A percentile compares a stretch with the other conserved stretches of the same genome.
Conservation (phyloP, 1,139 yeast species). For the Saccharomycopsis hybrid region DNA sequence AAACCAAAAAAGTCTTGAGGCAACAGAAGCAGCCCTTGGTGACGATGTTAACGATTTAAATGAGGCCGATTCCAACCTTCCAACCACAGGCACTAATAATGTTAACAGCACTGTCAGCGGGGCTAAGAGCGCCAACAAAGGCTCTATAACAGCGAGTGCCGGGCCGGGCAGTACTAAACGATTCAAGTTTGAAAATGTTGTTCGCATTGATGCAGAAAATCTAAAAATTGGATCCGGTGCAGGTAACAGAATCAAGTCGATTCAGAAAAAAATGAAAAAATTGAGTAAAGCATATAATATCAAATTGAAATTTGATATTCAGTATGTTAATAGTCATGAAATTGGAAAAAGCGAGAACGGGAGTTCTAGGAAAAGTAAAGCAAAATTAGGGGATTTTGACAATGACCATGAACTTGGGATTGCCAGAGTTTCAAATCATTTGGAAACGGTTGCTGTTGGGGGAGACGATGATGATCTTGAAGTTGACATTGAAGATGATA, state of each 20-base stretch:
- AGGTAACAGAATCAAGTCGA: conserved; percentile 43
- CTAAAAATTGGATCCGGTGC: conserved; percentile 50
- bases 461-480: too few species aligned
- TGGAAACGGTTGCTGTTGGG: too few species aligned
- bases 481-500: too few species aligned
- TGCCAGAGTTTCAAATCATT: too few species aligned
- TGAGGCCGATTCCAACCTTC: neutral
- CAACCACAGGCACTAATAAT: conserved; percentile 22
- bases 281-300: conserved; percentile 32
- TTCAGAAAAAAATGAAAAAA: conserved; percentile 47
- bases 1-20: neutral
- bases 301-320: conserved; percentile 34
- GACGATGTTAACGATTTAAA: conserved; percentile 24
- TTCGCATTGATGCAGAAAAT: conserved; percentile 43
- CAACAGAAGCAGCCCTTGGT: conserved; percentile 23
- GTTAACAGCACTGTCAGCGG: conserved; percentile 21
- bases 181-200: conserved; percentile 34
- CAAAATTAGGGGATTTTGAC: too few species aligned
- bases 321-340: neutral
- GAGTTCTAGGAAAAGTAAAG: too few species aligned
- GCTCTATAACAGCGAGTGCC: neutral
- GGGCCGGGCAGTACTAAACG: neutral
- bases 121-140: conserved; percentile 11
- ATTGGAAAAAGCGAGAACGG: too few species aligned
- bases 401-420: too few species aligned